Conservation (phyloP, 768 basidiomycete species). For the Termitomyces bulborhizus region DNA sequence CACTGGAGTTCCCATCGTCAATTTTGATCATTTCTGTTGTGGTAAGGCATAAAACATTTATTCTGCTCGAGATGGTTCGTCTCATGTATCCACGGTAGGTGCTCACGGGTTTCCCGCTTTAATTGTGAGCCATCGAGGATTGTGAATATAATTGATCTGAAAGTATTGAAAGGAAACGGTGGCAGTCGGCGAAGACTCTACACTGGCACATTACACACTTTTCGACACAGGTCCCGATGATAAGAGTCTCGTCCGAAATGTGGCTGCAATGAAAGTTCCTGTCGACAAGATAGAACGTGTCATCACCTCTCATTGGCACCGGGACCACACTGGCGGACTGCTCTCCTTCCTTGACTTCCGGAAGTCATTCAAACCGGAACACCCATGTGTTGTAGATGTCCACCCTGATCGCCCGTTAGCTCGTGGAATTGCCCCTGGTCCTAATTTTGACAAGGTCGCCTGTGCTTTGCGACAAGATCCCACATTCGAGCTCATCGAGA, state of each 20-base stretch:
- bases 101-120: constrained; percentile 84
- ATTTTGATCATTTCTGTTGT: constrained; percentile 68
- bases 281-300: constrained; percentile 52
- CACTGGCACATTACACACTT: constrained; percentile 41
- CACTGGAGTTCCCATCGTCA: constrained; percentile 55
- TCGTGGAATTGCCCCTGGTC: constrained; percentile 68
- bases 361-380: constrained; percentile 9
- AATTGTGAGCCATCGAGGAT: constrained; percentile 40
- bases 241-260: constrained; percentile 67
- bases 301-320: constrained; percentile 77
- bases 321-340: constrained; percentile 71
- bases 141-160: not conserved
- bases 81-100: constrained; percentile 24
- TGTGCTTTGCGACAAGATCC: constrained; percentile 65
- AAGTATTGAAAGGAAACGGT: constrained; percentile 45
- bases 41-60: constrained; percentile 17
- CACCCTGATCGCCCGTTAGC: constrained; percentile 73
- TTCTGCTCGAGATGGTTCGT: not conserved
- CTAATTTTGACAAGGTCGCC: constrained; percentile 48
- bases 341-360: constrained; percentile 55
- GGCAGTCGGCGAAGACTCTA: constrained; percentile 30
- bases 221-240: constrained; percentile 87
- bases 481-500: constrained; percentile 57
- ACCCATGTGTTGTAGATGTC: constrained; percentile 54
- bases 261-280: constrained; percentile 50